Conservation (phyloP, 2,329 filamentous ascomycete genomes). For the Corinectria fuckeliana region DNA sequence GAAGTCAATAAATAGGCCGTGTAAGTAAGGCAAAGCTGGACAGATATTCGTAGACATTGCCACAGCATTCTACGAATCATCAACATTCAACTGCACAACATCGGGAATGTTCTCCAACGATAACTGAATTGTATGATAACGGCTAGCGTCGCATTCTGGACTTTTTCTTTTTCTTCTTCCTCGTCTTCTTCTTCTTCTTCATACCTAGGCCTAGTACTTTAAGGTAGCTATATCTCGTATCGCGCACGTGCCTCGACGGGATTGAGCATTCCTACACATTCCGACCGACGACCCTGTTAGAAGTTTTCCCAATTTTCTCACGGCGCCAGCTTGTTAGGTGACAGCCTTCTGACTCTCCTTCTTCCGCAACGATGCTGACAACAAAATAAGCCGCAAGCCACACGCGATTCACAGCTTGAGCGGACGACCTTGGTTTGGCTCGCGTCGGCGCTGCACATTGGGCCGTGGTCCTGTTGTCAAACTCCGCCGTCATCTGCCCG, state of each 20-base stretch:
- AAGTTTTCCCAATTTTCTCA: neutral
- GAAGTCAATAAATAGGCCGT: neutral
- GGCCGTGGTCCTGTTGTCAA: neutral
- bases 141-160: neutral
- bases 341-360: neutral
- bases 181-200: neutral
- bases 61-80: neutral
- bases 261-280: constrained; percentile 1
- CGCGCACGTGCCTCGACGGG: neutral
- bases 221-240: neutral
- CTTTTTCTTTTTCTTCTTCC: neutral
- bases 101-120: neutral
- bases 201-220: too few relatives aligned
- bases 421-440: neutral
- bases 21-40: neutral
- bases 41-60: neutral
- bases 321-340: neutral
- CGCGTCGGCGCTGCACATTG: neutral
- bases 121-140: neutral
- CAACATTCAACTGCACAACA: neutral
- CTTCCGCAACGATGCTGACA: neutral
- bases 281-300: neutral
- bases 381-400: constrained; percentile 1
- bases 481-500: neutral
- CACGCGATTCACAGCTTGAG: constrained; percentile 1